Percentiles rank a stretch among this genome's conserved stretches.
Evolutionary conservation across 768 basidiomycete species (phyloP).

Genomic region (Chalciporus sphaerocephalus): DNA sequence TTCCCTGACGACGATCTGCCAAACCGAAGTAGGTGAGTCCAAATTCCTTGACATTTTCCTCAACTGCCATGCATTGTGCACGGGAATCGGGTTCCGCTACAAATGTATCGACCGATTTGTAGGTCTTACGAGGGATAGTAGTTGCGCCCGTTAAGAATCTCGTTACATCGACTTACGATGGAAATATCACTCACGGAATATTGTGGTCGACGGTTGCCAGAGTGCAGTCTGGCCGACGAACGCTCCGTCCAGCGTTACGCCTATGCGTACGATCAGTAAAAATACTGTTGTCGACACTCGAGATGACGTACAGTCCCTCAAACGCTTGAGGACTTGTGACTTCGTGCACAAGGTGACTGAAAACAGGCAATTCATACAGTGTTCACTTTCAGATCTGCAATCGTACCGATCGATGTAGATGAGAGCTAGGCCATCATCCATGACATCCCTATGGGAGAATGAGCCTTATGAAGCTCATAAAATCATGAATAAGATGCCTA

Average conservation of each 20-base stretch:
- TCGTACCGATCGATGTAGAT: constrained; percentile 78
- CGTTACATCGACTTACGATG: background rate
- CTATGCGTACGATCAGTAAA: constrained; percentile 33
- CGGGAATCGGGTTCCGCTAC: constrained; percentile 83
- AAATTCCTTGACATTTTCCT: constrained; percentile 88
- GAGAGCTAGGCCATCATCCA: constrained; percentile 73
- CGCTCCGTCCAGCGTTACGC: constrained; percentile 68
- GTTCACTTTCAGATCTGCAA: background rate
- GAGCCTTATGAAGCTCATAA: constrained; percentile 6
- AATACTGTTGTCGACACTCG: background rate
- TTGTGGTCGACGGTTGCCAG: constrained; percentile 88
- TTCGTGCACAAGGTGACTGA: constrained; percentile 72
- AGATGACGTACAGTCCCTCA: constrained; percentile 64
- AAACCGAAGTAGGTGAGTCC: constrained; percentile 90
- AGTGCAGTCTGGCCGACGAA: constrained; percentile 84
- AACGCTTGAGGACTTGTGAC: constrained; percentile 94
- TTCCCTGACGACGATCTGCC: constrained; percentile 84
- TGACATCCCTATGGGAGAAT: constrained; percentile 48
- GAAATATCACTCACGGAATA: constrained; percentile 57
- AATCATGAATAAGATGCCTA: constrained; percentile 35
- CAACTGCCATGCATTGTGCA: constrained; percentile 76
- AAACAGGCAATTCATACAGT: background rate
- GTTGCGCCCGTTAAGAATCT: constrained; percentile 32
- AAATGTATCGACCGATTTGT: constrained; percentile 65
- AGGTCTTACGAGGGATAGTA: constrained; percentile 70